phyloP scores from a whole-genome alignment of 1,284 basidiomycete genomes.

The Cutaneotrichosporon sp. region DNA sequence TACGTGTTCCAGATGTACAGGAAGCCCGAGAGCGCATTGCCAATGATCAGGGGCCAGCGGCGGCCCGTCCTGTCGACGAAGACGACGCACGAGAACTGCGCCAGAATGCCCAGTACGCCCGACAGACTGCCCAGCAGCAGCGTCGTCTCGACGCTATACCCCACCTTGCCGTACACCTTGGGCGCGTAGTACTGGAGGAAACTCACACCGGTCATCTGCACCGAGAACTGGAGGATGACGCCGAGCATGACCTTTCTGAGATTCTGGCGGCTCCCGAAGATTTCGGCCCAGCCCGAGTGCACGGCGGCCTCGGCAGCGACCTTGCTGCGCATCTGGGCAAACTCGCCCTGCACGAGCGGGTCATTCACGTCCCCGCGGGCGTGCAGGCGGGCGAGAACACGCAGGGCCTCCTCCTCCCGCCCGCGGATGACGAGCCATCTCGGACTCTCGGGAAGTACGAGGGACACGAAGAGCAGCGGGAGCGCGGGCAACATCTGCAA shows the following conservation, averaged over 20 bases:
- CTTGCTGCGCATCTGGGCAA: slow-evolving; percentile 40
- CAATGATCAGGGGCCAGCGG: slow-evolving; percentile 59
- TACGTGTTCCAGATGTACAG: slow-evolving; percentile 11
- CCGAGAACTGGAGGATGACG: slow-evolving; percentile 54
- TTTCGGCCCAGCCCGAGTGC: slow-evolving; percentile 37
- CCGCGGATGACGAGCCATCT: slow-evolving; percentile 54
- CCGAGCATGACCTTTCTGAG: slow-evolving; percentile 56
- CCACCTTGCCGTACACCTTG: slow-evolving; percentile 8
- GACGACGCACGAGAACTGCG: slow-evolving; percentile 30
- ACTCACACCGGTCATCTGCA: slow-evolving; percentile 60
- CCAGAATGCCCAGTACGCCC: slow-evolving; percentile 26
- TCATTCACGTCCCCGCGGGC: background rate
- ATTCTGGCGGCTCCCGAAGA: slow-evolving; percentile 1
- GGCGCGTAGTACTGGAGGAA: slow-evolving; percentile 58
- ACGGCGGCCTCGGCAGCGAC: slow-evolving; percentile 51
- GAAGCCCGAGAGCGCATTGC: slow-evolving; percentile 58
- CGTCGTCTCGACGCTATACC: slow-evolving; percentile 9
- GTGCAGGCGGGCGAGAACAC: slow-evolving; percentile 26
- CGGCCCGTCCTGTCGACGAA: slow-evolving; percentile 62
- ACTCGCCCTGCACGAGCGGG: slow-evolving; percentile 37
- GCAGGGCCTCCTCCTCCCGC: slow-evolving; percentile 40
- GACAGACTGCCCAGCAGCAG: slow-evolving; percentile 7
- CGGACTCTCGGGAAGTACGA: slow-evolving; percentile 59
- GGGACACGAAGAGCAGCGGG: slow-evolving; percentile 60
- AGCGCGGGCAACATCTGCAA: slow-evolving; percentile 54